Evolutionary conservation across 2,329 filamentous ascomycete genomes (phyloP).

Genomic region (Chaetomium strumarium): DNA sequence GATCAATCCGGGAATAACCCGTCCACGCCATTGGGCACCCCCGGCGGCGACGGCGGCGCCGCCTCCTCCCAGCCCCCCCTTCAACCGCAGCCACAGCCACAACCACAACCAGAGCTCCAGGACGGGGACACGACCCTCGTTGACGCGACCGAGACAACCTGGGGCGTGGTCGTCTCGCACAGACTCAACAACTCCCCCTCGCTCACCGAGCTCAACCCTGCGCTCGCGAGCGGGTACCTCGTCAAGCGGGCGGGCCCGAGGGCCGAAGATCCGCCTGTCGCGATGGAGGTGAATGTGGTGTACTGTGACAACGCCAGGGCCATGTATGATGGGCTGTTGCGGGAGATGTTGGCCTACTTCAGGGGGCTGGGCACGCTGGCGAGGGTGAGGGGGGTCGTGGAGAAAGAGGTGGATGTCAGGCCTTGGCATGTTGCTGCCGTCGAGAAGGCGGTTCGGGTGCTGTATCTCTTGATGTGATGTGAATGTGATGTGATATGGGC

Average conservation of each 20-base stretch:
- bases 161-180: constrained; percentile 66
- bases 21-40: constrained; percentile 39
- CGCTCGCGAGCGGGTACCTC: constrained; percentile 59
- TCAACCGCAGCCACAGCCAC: constrained; percentile 31
- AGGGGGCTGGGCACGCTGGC: constrained; percentile 64
- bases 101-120: not conserved
- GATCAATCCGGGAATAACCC: constrained; percentile 51
- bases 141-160: constrained; percentile 68
- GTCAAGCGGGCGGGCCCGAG: constrained; percentile 55
- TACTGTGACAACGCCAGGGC: constrained; percentile 46
- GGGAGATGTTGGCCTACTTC: constrained; percentile 66
- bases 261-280: constrained; percentile 51
- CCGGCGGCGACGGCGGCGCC: not conserved
- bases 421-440: constrained; percentile 75
- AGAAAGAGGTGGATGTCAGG: constrained; percentile 54
- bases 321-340: constrained; percentile 57
- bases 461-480: constrained; percentile 57
- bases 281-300: constrained; percentile 61
- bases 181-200: constrained; percentile 55
- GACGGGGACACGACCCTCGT: constrained; percentile 61
- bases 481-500: not conserved
- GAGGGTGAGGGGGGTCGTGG: constrained; percentile 57
- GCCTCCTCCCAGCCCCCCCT: not conserved
- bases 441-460: constrained; percentile 59
- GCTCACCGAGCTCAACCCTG: constrained; percentile 48